Evolutionary conservation across 2,329 filamentous ascomycete genomes (phyloP).

Genomic region (Zelopaecilomyces penicillatus): DNA sequence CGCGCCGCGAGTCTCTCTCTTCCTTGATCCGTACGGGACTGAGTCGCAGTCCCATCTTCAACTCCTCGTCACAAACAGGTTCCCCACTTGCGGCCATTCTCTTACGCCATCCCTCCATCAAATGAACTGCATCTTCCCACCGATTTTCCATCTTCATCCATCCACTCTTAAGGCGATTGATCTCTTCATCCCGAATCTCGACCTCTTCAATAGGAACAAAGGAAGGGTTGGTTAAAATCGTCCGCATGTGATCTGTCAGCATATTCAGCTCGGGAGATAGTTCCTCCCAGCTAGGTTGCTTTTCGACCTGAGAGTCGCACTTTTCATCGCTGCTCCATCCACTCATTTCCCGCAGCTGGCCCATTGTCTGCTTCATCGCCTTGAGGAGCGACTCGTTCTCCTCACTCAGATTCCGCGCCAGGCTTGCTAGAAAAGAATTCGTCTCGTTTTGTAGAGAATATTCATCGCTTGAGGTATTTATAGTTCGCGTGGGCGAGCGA

Average conservation of each 20-base stretch:
- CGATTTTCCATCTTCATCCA: constrained; percentile 91
- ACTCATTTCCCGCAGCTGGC: constrained; percentile 62
- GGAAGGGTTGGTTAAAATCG: constrained; percentile 84
- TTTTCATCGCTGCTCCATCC: constrained; percentile 38
- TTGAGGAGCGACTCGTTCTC: constrained; percentile 80
- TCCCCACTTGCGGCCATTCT: constrained; percentile 65
- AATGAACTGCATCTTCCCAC: constrained; percentile 79
- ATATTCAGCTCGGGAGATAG: constrained; percentile 66
- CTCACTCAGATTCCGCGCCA: constrained; percentile 76
- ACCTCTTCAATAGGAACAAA: constrained; percentile 96
- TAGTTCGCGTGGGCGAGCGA: constrained; percentile 21
- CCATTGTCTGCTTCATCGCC: constrained; percentile 62
- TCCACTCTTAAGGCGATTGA: constrained; percentile 69
- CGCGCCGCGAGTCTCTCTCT: constrained; percentile 37
- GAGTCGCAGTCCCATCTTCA: constrained; percentile 59
- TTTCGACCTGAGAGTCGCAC: constrained; percentile 22
- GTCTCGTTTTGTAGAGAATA: constrained; percentile 78
- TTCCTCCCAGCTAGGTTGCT: constrained; percentile 46
- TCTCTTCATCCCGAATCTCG: constrained; percentile 85
- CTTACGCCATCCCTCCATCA: constrained; percentile 89
- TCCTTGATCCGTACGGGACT: constrained; percentile 50
- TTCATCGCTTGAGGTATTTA: constrained; percentile 29
- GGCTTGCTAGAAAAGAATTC: constrained; percentile 78
- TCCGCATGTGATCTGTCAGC: constrained; percentile 72
- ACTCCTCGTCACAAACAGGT: constrained; percentile 59